A percentile compares a stretch with the other conserved stretches of the same genome.
Evolutionary conservation across 2,329 filamentous ascomycete species (phyloP).

Genomic region (Alternaria sp.): DNA sequence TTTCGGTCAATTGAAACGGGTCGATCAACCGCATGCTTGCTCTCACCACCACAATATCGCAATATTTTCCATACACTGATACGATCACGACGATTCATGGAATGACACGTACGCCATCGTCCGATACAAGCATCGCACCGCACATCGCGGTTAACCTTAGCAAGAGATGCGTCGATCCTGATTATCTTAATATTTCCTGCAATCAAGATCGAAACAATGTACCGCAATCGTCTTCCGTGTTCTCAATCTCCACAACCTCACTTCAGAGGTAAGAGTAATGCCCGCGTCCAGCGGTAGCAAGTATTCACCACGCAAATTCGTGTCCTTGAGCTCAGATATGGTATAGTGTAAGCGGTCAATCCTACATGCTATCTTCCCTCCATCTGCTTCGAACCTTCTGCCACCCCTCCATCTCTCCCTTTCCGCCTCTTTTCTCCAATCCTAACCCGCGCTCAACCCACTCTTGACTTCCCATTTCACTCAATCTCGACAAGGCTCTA

Average conservation of each 20-base stretch:
- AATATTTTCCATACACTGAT: constrained; percentile 2
- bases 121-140: not conserved
- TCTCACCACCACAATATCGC: constrained; percentile 1
- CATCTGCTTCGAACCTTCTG: constrained; percentile 70
- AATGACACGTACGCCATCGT: not conserved
- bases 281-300: not conserved
- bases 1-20: not conserved
- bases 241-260: not conserved
- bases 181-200: not conserved
- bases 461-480: constrained; percentile 91
- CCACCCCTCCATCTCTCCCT: constrained; percentile 71
- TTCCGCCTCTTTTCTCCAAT: constrained; percentile 69
- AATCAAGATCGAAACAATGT: constrained; percentile 1
- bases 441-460: constrained; percentile 87
- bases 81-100: not conserved
- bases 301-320: not conserved
- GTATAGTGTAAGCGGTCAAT: not conserved
- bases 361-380: constrained; percentile 59
- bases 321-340: not conserved
- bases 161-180: not conserved
- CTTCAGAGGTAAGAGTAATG: not conserved
- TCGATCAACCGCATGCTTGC: not conserved
- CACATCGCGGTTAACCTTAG: not conserved
- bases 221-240: not conserved
- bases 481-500: constrained; percentile 81